Percentiles rank a stretch among this genome's conserved stretches.
These are phyloP conservation scores for Cyclotella atomus DNA, from an alignment of 108 stramenopile species.

Conservation along the genomic window DNA sequence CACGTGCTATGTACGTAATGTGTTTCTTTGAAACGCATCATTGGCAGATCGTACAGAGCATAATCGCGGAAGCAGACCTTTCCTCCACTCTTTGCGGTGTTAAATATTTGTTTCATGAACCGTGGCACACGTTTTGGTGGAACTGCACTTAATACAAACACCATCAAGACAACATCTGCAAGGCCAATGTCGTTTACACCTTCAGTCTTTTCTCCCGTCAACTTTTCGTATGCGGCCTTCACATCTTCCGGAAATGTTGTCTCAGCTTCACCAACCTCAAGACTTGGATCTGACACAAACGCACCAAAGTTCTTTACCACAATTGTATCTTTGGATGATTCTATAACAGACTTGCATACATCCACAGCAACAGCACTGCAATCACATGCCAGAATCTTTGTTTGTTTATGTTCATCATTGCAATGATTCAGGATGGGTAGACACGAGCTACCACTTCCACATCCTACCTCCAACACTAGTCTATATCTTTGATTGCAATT, in stretches of 20 bases:
- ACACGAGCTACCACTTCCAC: slow-evolving; percentile 51
- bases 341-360: slow-evolving; percentile 3
- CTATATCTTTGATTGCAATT: background rate
- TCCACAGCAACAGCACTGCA: slow-evolving; percentile 32
- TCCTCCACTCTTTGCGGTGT: slow-evolving; percentile 18
- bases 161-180: slow-evolving; percentile 34
- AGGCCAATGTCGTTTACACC: slow-evolving; percentile 2
- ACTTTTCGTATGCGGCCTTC: slow-evolving; percentile 12
- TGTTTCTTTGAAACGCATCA: slow-evolving; percentile 38
- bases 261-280: slow-evolving; percentile 15
- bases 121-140: slow-evolving; percentile 16
- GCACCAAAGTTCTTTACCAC: slow-evolving; percentile 22
- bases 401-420: background rate
- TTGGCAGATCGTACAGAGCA: slow-evolving; percentile 48
- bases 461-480: slow-evolving; percentile 40
- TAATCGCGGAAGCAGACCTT: slow-evolving; percentile 51
- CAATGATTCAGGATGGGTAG: slow-evolving; percentile 30
- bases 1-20: slow-evolving; percentile 7
- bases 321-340: background rate
- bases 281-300: slow-evolving; percentile 29
- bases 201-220: background rate
- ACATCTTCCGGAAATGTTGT: slow-evolving; percentile 11
- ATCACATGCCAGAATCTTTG: slow-evolving; percentile 24
- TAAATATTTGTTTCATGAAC: slow-evolving; percentile 25
- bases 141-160: slow-evolving; percentile 49